These are phyloP conservation scores for Akebia trifoliata DNA, from an alignment of 164 flowering plant species.

Conservation along the genomic window DNA sequence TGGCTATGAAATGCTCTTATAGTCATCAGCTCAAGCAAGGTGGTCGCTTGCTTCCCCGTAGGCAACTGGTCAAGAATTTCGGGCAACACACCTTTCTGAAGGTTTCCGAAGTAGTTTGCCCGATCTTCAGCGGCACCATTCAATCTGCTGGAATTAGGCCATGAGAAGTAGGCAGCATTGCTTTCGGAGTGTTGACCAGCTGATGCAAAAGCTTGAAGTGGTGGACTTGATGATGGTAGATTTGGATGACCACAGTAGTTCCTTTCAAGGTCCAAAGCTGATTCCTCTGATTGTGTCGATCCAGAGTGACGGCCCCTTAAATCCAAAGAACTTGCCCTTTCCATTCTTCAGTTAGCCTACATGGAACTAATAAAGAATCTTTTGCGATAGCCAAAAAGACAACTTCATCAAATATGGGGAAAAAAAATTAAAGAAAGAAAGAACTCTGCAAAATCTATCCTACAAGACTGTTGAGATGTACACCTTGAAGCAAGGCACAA, in stretches of 20 bases:
- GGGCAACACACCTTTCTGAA: slow-evolving; percentile 80
- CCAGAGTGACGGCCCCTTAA: slow-evolving; percentile 54
- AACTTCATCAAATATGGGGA: no score
- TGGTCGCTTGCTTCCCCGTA: slow-evolving; percentile 79
- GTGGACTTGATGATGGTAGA: slow-evolving; percentile 52
- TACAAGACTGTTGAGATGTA: no score
- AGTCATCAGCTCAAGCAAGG: slow-evolving; percentile 90
- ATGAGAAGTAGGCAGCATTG: slow-evolving; percentile 90
- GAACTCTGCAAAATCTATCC: no score
- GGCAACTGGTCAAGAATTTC: slow-evolving; percentile 70
- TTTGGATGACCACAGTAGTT: slow-evolving; percentile 45
- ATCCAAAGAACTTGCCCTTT: slow-evolving; percentile 33
- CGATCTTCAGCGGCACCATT: slow-evolving; percentile 85
- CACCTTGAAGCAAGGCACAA: no score
- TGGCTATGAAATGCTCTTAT: slow-evolving; percentile 96
- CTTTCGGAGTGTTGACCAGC: slow-evolving; percentile 72
- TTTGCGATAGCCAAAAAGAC: slow-evolving; percentile 1
- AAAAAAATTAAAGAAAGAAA: no score
- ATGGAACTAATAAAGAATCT: slow-evolving; percentile 11
- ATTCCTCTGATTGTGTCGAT: slow-evolving; percentile 78
- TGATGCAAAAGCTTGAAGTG: slow-evolving; percentile 66
- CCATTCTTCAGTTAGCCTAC: slow-evolving; percentile 52
- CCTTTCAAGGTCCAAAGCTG: slow-evolving; percentile 73
- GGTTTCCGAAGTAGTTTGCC: slow-evolving; percentile 82
- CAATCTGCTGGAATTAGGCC: slow-evolving; percentile 81